Percentiles rank a stretch among this genome's conserved stretches.
Evolutionary conservation across 805 yeast species (phyloP).

Genomic region (Yamadazyma ubonensis): DNA sequence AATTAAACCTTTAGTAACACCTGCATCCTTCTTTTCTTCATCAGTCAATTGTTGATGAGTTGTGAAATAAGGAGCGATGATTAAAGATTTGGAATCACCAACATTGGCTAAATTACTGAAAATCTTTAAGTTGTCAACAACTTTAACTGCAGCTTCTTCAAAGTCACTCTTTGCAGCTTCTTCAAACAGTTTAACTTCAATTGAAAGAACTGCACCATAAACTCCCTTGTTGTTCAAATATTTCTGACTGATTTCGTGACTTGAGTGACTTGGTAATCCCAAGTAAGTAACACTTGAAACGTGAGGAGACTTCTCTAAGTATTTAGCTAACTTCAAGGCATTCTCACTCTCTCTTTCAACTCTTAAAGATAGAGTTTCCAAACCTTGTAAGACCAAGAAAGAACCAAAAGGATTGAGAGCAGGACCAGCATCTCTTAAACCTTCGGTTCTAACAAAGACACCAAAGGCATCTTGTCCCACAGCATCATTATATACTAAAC

Average conservation of each 20-base stretch:
- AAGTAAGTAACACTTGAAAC: constrained; percentile 92
- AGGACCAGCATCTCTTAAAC: constrained; percentile 91
- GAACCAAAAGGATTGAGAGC: constrained; percentile 84
- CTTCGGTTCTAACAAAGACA: constrained; percentile 76
- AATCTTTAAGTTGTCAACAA: constrained; percentile 78
- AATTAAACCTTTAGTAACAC: constrained; percentile 85
- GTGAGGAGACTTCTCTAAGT: constrained; percentile 66
- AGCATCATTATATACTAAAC: constrained; percentile 76
- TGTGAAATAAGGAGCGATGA: constrained; percentile 93
- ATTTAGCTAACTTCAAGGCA: constrained; percentile 75
- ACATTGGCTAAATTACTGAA: constrained; percentile 95
- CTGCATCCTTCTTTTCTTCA: constrained; percentile 76
- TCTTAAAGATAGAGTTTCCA: constrained; percentile 90
- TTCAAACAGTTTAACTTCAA: constrained; percentile 68
- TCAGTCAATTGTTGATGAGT: constrained; percentile 90
- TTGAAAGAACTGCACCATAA: constrained; percentile 87
- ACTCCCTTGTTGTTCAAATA: constrained; percentile 56
- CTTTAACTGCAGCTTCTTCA: constrained; percentile 74
- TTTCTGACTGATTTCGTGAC: constrained; percentile 80
- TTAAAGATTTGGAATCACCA: constrained; percentile 94
- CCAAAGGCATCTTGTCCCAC: constrained; percentile 75
- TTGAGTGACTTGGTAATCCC: constrained; percentile 76
- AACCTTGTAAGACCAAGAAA: constrained; percentile 84
- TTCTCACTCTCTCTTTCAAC: constrained; percentile 89
- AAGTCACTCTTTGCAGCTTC: constrained; percentile 55